Evolutionary conservation across 129 eudicot genomes (phyloP), one percentile per base, ranked within the genome.

Genomic region (Escallonia herrerae): DNA sequence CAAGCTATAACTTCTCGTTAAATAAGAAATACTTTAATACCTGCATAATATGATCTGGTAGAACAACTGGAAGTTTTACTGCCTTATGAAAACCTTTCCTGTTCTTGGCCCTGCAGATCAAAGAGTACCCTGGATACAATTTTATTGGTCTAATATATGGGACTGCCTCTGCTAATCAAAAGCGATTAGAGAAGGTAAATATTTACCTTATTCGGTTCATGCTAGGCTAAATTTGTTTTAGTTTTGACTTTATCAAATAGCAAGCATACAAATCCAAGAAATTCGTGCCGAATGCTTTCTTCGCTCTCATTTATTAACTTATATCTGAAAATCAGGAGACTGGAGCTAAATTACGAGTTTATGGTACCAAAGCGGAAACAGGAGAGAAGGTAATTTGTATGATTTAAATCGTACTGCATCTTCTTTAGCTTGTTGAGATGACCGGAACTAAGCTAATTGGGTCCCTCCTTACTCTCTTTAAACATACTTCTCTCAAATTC

Each of bases 321-420:
- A 12, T 12, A 63, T 58, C 12, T 13, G 50, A 73, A 81, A 71
- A 79, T 64, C 78, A 93, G 98, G 98, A 93, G 79, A 88, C 98
- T 37, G 98, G 98, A 82, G 87, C 91, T n/a, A 82, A 77, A 65
- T 56, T 93, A 70, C 89, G 77, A 68, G 91, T 93, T 57, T 93
- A 79, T 93, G 96, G 95, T 61, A 85, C 71, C 40, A 88, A 83
- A 68, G 64, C 75, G 4, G 74, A 80, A 48, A 67, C 80, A 8
- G 78, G 76, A 44, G 79, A 78, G 72, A 79, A 83, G 98, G 98
- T 93, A 78, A 65, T 59, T 7, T 22, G 33, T 22, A 22, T 22
- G 33, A 22, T 22, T 22, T 22, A 22, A 22, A 22, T 22, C 33
- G 33, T 22, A 22, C 33, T 22, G 33, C 33, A 22, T 22, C 33